Conservation (phyloP, 371 early-diverging fungal species). For the Mucor mucedo region DNA sequence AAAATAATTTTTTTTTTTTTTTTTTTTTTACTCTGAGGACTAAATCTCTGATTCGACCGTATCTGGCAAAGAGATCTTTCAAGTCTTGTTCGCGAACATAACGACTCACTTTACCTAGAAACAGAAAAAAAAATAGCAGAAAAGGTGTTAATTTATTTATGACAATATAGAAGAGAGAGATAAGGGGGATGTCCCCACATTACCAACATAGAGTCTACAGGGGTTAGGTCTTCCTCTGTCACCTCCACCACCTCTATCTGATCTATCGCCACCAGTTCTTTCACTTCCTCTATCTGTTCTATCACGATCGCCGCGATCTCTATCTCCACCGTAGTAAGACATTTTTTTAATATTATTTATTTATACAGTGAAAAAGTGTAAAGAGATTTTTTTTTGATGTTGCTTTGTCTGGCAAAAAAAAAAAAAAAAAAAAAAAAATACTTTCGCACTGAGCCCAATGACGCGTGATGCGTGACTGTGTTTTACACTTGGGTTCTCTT, state of each 20-base stretch:
- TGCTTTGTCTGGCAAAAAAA: neutral
- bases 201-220: conserved; percentile 53
- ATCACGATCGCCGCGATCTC: conserved; percentile 22
- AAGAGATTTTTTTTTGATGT: conserved; percentile 4
- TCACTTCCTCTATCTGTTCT: conserved; percentile 17
- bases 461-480: neutral
- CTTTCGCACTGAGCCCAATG: neutral
- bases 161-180: too few relatives aligned
- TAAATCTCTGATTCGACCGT: conserved; percentile 39
- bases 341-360: conserved; percentile 11
- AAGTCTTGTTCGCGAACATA: conserved; percentile 47
- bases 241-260: conserved; percentile 20
- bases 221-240: conserved; percentile 32
- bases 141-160: too few relatives aligned
- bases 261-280: conserved; percentile 23
- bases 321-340: conserved; percentile 29
- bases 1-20: neutral
- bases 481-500: neutral
- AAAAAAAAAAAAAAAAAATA: conserved; percentile 10
- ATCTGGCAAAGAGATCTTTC: conserved; percentile 39
- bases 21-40: conserved; percentile 28
- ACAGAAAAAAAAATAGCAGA: too few relatives aligned
- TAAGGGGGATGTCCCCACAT: neutral
- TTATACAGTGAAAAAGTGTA: conserved; percentile 11
- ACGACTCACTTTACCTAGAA: conserved; percentile 41